Evolutionary conservation across 495 filamentous ascomycete species (phyloP).

Genomic region (Hyphodiscus hymeniophilus): DNA sequence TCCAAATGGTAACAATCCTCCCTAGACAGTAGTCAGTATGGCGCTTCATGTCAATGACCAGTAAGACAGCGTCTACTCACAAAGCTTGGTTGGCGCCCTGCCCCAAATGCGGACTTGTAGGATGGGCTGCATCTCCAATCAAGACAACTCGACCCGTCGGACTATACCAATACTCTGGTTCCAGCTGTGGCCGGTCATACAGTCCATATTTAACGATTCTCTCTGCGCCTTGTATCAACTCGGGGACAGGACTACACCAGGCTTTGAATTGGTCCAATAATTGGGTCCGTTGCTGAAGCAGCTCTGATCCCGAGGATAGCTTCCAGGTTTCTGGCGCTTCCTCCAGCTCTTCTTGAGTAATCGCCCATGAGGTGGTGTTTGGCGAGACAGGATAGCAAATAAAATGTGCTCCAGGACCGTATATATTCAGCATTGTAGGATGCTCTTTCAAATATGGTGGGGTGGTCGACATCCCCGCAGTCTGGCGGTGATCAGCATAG

Average conservation of each 20-base stretch:
- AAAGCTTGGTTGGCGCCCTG: constrained; percentile 25
- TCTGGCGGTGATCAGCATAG: not conserved
- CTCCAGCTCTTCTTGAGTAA: constrained; percentile 14
- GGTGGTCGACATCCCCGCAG: constrained; percentile 2
- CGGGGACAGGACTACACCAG: constrained; percentile 11
- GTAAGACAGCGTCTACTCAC: constrained; percentile 9
- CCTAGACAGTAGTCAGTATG: too few species aligned
- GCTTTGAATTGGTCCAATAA: constrained; percentile 5
- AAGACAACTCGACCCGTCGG: constrained; percentile 15
- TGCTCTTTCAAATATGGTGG: constrained; percentile 2
- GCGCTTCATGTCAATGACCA: too few species aligned
- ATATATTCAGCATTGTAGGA: constrained; percentile 17
- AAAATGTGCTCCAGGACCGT: constrained; percentile 18
- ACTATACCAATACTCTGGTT: constrained; percentile 16
- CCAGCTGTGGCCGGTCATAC: constrained; percentile 17
- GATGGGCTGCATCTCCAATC: constrained; percentile 25
- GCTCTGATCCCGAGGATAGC: not conserved
- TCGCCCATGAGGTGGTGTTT: constrained; percentile 18
- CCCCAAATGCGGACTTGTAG: constrained; percentile 22
- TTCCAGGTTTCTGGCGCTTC: constrained; percentile 18
- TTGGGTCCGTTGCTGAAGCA: not conserved
- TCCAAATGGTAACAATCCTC: too few species aligned
- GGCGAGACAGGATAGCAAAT: constrained; percentile 19
- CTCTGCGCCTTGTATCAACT: constrained; percentile 9
- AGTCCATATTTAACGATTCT: constrained; percentile 20